Conservation (phyloP, 1,139 yeast genomes). For the Sugiyamaella pinicola region DNA sequence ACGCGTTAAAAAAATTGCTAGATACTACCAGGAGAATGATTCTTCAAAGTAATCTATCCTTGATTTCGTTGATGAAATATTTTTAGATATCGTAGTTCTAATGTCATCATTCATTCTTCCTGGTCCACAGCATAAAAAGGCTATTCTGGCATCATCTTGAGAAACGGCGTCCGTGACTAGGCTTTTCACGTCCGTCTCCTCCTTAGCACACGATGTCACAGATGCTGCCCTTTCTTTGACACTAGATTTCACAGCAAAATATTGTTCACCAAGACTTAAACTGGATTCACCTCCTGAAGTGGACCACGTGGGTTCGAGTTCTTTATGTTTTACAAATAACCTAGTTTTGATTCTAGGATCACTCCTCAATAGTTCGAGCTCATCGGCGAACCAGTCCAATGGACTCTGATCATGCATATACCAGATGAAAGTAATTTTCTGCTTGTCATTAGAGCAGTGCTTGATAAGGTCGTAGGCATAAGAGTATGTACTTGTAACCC, state of each 20-base stretch:
- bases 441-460: conserved; percentile 30
- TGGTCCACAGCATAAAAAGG: conserved; percentile 33
- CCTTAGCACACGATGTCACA: not conserved
- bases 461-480: conserved; percentile 40
- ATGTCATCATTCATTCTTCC: conserved; percentile 35
- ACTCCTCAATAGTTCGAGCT: conserved; percentile 21
- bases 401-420: conserved; percentile 24
- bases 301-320: not conserved
- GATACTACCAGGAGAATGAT: conserved; percentile 42
- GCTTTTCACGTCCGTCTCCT: not conserved
- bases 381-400: conserved; percentile 28
- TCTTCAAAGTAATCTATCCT: conserved; percentile 45
- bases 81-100: conserved; percentile 47
- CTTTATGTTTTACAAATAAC: conserved; percentile 17
- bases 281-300: not conserved
- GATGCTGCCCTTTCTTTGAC: not conserved
- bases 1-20: not conserved
- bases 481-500: conserved; percentile 52
- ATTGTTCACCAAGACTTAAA: not conserved
- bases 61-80: conserved; percentile 21
- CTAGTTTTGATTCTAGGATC: conserved; percentile 17
- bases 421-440: conserved; percentile 27
- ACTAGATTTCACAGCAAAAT: not conserved
- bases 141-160: conserved; percentile 22
- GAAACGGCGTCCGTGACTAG: conserved; percentile 19